A percentile compares a stretch with the other conserved stretches of the same genome.
These are phyloP conservation scores for Leishmania mexicana DNA, from an alignment of 208 protist species.

Conservation along the genomic window DNA sequence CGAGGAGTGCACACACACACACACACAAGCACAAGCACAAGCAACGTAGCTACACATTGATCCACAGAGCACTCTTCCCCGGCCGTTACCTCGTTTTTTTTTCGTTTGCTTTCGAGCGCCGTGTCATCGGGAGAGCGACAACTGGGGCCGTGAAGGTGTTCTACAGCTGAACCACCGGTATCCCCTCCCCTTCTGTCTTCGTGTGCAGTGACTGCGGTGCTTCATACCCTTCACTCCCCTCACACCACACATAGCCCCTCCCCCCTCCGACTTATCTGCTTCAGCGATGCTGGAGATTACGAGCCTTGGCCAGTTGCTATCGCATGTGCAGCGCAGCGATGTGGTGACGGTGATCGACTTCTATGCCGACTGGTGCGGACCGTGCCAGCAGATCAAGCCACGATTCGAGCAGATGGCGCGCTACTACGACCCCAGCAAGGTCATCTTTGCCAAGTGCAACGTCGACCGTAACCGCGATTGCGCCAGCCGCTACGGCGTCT, in stretches of 20 bases:
- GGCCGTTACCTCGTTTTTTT: neutral
- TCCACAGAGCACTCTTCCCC: neutral
- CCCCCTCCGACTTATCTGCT: neutral
- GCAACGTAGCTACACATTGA: neutral
- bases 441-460: constrained; percentile 82
- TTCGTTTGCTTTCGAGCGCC: neutral
- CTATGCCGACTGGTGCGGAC: constrained; percentile 90
- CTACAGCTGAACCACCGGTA: neutral
- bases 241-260: too few species aligned
- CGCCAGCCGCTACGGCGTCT: constrained; percentile 52
- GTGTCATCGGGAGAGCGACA: neutral
- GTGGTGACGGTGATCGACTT: constrained; percentile 84
- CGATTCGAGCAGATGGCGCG: constrained; percentile 62
- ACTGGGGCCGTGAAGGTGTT: neutral
- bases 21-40: neutral
- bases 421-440: constrained; percentile 47
- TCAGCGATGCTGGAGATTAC: constrained; percentile 72
- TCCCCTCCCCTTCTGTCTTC: neutral
- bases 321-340: constrained; percentile 38
- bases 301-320: constrained; percentile 65
- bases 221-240: neutral
- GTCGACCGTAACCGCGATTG: constrained; percentile 77
- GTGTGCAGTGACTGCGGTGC: neutral
- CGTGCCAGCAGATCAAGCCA: constrained; percentile 77
- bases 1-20: neutral